Evolutionary conservation across 257 asterid genomes (phyloP), one percentile per base, ranked within the genome.

Genomic region (Marsdenia floribunda): DNA sequence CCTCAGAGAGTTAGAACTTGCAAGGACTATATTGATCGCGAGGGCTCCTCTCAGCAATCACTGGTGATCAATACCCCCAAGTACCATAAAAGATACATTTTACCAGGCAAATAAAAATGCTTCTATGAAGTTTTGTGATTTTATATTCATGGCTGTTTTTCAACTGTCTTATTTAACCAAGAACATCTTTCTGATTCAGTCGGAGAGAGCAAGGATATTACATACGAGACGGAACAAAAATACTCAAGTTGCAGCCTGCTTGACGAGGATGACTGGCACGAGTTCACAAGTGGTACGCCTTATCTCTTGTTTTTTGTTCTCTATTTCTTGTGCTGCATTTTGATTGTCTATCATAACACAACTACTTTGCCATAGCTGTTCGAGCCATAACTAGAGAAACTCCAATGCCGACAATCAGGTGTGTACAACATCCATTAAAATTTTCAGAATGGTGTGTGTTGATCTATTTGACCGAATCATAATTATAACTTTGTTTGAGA

Each of bases 31-130:
- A 89, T 92, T 55, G 96, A 89, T 66, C 86, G 89, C 2, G 96
- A 92, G 85, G 99, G 99, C 68, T 73, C 86, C 72, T 93, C 96
- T 15, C 99, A 95, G 88, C 99, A 95, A 79, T 87, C 94, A 49
- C 80, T 90, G 86, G 86, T 84, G 82, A 92, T 95, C 52, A 86
- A 87, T 83, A 89, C 98, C 72, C 99, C 99, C 9, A 87, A 85
- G 79, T 87, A 88, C 83, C 96, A 89, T 74, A 93, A 87, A 76
- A 83, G 96, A 78, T 95, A 89, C 80, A 90, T 90, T 75, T 84
- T 92, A 85, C 98, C 98, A 82, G 93, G 99, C 85, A 71, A 81
- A 24, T 73, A 52, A 65, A 19, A 44, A 44, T n/a, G 54, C 16
- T 64, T 14, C 35, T 68, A 52, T 46, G 0, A 19, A 18, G 73